Base-by-base conservation (phyloP, 768 basidiomycete species). In the Hydnomerulius pinastri region DNA sequence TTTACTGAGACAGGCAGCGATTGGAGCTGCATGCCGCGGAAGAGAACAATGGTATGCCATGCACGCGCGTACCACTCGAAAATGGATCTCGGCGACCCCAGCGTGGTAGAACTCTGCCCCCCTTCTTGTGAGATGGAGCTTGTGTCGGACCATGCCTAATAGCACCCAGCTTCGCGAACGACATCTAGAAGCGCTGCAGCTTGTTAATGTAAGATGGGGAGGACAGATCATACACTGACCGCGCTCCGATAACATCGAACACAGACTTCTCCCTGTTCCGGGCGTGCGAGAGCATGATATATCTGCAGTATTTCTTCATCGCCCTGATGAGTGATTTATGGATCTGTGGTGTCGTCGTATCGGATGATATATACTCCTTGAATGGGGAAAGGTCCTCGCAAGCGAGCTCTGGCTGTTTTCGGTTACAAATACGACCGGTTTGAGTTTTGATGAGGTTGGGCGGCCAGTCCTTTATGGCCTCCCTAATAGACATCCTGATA, bases 101-200 rank as follows among this genome's bases (percentile, higher is more conserved):
- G 13, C 6, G 49, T 44, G 10, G 46, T n/a, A n/a, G n/a, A n/a
- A n/a, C n/a, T n/a, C 5, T 1, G 11, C 10, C 13, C 32, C 18
- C 3, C 57, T 36, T n/a, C n/a, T n/a, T n/a, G n/a, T n/a, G n/a
- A n/a, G 0, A 58, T 18, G 15, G 56, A 57, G 17, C 48, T 58
- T 1, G 58, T 60, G 17, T 60, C 58, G 0, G 33, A 29, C 58
- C 59, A 60, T 20, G 43, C 58, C 59, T 54, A 60, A 10, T 4
- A 21, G n/a, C 53, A 60, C 0, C 51, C 48, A 15, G 53, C 32
- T 17, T 46, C 40, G 3, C 44, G 37, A 0, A 6, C 29, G 5
- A 56, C 40, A 0, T 6, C 3, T 51, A 60, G 17, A 60, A 54
- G 1, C 2, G 29, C 20, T 37, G 30, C 13, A 61, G 17, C 20